Percentiles rank a stretch among this genome's conserved stretches.
These are phyloP conservation scores for Colletotrichum liaoningense DNA, from an alignment of 2,329 filamentous ascomycete species.

Conservation along the genomic window DNA sequence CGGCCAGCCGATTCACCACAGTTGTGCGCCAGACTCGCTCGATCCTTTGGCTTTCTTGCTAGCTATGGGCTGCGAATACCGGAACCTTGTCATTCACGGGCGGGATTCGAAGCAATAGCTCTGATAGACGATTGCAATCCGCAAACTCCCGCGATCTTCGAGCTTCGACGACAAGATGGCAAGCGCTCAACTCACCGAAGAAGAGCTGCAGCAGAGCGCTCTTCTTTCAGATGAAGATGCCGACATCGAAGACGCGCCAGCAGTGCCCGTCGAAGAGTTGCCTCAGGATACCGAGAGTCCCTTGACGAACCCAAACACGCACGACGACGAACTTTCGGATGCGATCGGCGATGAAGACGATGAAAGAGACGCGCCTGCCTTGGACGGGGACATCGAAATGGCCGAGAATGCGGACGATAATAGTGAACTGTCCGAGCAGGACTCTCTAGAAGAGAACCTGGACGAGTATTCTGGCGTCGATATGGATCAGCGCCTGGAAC, in stretches of 20 bases:
- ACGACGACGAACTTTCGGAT: constrained; percentile 25
- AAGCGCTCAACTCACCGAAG: constrained; percentile 66
- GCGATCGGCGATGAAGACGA: constrained; percentile 35
- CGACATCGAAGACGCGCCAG: constrained; percentile 52
- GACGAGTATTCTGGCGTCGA: constrained; percentile 50
- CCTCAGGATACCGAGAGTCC: constrained; percentile 33
- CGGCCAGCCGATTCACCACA: not conserved
- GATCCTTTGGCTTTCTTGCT: not conserved
- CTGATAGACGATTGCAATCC: not conserved
- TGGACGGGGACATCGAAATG: constrained; percentile 49
- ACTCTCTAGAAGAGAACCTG: constrained; percentile 51
- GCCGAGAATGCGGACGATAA: constrained; percentile 41
- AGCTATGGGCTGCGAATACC: constrained; percentile 24
- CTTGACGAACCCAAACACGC: constrained; percentile 8
- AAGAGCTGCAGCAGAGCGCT: constrained; percentile 68
- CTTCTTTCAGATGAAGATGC: constrained; percentile 61
- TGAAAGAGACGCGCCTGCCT: constrained; percentile 37
- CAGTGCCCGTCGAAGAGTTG: constrained; percentile 39
- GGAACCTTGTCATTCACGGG: not conserved
- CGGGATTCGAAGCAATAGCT: not conserved
- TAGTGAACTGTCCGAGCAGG: constrained; percentile 52
- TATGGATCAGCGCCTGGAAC: constrained; percentile 47
- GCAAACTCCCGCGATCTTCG: not conserved
- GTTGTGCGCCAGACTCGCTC: not conserved
- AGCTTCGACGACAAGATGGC: constrained; percentile 49